Evolutionary conservation across 352 stramenopile genomes (phyloP).

Genomic region (Globisporangium middletonii): DNA sequence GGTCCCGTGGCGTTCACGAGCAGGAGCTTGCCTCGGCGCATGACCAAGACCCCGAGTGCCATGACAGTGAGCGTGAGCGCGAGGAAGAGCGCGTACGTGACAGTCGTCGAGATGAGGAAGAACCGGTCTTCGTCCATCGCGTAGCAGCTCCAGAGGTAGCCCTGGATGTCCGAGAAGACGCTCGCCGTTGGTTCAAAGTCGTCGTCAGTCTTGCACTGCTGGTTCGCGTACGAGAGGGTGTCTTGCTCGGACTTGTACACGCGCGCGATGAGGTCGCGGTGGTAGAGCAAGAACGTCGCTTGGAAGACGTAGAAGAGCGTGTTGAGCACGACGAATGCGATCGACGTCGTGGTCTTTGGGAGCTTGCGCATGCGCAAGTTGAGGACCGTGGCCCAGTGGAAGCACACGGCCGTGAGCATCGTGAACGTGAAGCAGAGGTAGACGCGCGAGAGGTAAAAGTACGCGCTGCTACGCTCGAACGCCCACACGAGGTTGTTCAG

Average conservation of each 20-base stretch:
- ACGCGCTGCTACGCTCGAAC: conserved; percentile 52
- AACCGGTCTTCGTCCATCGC: conserved; percentile 60
- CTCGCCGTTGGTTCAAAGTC: conserved; percentile 43
- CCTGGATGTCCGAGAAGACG: conserved; percentile 84
- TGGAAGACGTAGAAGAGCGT: conserved; percentile 79
- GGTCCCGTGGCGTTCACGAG: conserved; percentile 61
- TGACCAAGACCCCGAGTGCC: conserved; percentile 80
- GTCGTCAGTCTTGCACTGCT: conserved; percentile 61
- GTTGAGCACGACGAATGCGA: conserved; percentile 71
- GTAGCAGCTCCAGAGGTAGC: conserved; percentile 82
- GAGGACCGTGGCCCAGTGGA: conserved; percentile 84
- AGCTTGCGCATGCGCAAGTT: conserved; percentile 72
- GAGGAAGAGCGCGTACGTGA: conserved; percentile 77
- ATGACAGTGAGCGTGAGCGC: conserved; percentile 75
- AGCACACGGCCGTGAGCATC: conserved; percentile 85
- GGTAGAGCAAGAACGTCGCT: conserved; percentile 57
- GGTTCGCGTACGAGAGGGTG: conserved; percentile 61
- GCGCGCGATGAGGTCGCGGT: conserved; percentile 54
- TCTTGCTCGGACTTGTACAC: conserved; percentile 74
- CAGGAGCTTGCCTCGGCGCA: conserved; percentile 72
- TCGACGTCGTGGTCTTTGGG: conserved; percentile 53
- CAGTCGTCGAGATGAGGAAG: conserved; percentile 73
- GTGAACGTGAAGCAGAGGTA: conserved; percentile 86
- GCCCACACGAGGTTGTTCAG: conserved; percentile 86
- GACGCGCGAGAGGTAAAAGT: conserved; percentile 79